Evolutionary conservation across 768 basidiomycete genomes (phyloP), one percentile per base, ranked within the genome.

Genomic region (Jaapia argillacea): DNA sequence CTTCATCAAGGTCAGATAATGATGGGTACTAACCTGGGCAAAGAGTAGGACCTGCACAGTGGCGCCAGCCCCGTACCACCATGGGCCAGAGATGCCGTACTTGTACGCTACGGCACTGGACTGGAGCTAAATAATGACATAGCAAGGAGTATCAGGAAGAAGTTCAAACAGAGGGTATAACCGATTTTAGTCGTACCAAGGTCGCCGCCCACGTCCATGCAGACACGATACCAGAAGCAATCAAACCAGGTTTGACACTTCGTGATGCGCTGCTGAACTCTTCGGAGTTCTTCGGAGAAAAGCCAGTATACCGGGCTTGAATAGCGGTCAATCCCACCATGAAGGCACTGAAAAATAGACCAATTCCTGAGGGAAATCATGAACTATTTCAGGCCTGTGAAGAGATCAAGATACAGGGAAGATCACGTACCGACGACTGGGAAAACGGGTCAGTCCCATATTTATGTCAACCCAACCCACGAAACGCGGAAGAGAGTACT

Each of bases 121-220:
- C 74, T 89, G 85, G 2, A 89, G 66, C 76, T 77, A 46, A 38
- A 21, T 21, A 21, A 10, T 7, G 21, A 10, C 20, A n/a, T n/a
- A n/a, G n/a, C n/a, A n/a, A n/a, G n/a, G n/a, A n/a, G n/a, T n/a
- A n/a, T n/a, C n/a, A n/a, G n/a, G n/a, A n/a, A n/a, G n/a, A n/a
- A n/a, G n/a, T n/a, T n/a, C n/a, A n/a, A n/a, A n/a, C n/a, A n/a
- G n/a, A n/a, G n/a, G n/a, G n/a, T n/a, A n/a, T n/a, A n/a, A n/a
- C n/a, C n/a, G n/a, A n/a, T n/a, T n/a, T n/a, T n/a, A n/a, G 13
- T 49, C 57, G 16, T 45, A 81, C 81, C 46, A 86, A 60, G 1
- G 84, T 87, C 16, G 84, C 85, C 2, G 83, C 84, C 73, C 81
- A 86, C n/a, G 88, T 91, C 89, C 90, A 93, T 0, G 91, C 89